A percentile compares a stretch with the other conserved stretches of the same genome.
phyloP scores from a whole-genome alignment of 768 basidiomycete species.

The Suillus subluteus region DNA sequence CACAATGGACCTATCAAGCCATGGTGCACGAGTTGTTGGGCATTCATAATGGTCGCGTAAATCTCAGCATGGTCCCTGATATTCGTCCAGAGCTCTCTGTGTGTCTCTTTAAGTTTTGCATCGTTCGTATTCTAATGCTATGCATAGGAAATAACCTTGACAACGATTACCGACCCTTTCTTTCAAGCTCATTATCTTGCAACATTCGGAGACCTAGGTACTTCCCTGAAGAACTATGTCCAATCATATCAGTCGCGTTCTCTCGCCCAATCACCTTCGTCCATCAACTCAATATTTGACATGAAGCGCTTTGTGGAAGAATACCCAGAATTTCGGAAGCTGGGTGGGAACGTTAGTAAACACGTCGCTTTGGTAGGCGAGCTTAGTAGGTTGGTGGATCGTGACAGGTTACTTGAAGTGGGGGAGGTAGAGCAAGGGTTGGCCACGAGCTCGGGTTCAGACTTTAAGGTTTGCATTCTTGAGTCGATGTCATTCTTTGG shows the following conservation, averaged over 20 bases:
- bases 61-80: conserved; percentile 81
- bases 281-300: conserved; percentile 91
- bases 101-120: conserved; percentile 12
- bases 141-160: conserved; percentile 88
- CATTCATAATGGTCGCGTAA: conserved; percentile 93
- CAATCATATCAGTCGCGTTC: conserved; percentile 89
- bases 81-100: conserved; percentile 86
- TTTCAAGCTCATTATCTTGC: conserved; percentile 88
- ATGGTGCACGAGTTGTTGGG: conserved; percentile 98
- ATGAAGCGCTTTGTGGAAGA: conserved; percentile 99
- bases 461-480: conserved; percentile 67
- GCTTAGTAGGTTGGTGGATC: conserved; percentile 85
- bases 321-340: conserved; percentile 95
- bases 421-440: conserved; percentile 97
- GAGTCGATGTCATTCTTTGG: neutral
- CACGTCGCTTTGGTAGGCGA: conserved; percentile 98
- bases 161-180: conserved; percentile 90
- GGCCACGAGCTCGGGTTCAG: conserved; percentile 88
- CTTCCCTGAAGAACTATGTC: conserved; percentile 89
- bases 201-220: conserved; percentile 96
- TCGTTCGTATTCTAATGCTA: conserved; percentile 13
- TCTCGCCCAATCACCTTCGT: conserved; percentile 70
- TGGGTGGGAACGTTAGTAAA: conserved; percentile 98
- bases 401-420: conserved; percentile 84
- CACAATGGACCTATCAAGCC: conserved; percentile 99